Evolutionary conservation across 305 asterid genomes (phyloP).

Genomic region (Rubia peregrina): DNA sequence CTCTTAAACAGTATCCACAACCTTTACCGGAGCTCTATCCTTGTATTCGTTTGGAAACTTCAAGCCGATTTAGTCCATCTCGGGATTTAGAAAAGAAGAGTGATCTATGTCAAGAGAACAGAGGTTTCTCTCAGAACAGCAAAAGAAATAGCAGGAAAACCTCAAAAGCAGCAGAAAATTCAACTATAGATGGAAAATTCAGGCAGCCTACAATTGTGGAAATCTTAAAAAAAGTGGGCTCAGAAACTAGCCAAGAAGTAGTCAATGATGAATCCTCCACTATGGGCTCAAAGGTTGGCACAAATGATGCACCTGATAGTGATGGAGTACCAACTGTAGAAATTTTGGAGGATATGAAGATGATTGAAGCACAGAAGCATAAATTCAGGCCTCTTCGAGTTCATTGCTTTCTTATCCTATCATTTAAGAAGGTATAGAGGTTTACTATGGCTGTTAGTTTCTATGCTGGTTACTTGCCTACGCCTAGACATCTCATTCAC

Average conservation of each 20-base stretch:
- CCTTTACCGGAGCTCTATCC: slow-evolving; percentile 69
- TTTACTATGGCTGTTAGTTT: slow-evolving; percentile 4
- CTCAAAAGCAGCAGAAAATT: slow-evolving; percentile 35
- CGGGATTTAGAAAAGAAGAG: slow-evolving; percentile 49
- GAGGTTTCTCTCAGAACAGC: slow-evolving; percentile 32
- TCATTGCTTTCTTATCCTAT: slow-evolving; percentile 52
- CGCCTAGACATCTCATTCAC: not conserved
- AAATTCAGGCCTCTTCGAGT: slow-evolving; percentile 74
- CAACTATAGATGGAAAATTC: slow-evolving; percentile 39
- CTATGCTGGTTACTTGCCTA: not conserved
- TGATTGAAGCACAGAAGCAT: slow-evolving; percentile 58
- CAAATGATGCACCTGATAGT: slow-evolving; percentile 30
- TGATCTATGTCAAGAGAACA: slow-evolving; percentile 41
- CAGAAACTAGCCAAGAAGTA: slow-evolving; percentile 46
- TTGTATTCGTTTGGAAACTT: slow-evolving; percentile 34
- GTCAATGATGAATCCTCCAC: slow-evolving; percentile 35
- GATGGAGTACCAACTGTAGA: slow-evolving; percentile 35
- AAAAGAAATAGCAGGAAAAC: slow-evolving; percentile 38
- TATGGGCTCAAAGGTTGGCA: slow-evolving; percentile 30
- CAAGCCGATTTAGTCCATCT: slow-evolving; percentile 33
- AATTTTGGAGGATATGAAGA: slow-evolving; percentile 43
- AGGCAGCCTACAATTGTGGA: slow-evolving; percentile 69
- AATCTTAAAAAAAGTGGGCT: slow-evolving; percentile 53
- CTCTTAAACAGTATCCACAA: slow-evolving; percentile 45
- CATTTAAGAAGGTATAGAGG: slow-evolving; percentile 44